phyloP scores from a whole-genome alignment of 2,329 filamentous ascomycete species.

The Tothia fuscella region DNA sequence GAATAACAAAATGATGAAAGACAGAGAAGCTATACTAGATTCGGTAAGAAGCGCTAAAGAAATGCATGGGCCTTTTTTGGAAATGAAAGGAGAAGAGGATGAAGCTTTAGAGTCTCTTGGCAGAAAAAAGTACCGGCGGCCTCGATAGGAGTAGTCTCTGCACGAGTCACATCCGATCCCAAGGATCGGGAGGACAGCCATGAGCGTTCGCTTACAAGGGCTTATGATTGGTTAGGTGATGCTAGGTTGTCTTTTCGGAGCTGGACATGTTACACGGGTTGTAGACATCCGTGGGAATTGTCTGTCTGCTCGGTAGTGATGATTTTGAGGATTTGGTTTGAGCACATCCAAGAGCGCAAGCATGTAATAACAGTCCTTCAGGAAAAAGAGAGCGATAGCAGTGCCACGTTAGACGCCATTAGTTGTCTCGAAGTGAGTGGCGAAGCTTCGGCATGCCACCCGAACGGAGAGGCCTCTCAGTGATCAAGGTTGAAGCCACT shows the following conservation, averaged over 20 bases:
- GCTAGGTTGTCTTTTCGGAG: not conserved
- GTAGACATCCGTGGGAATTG: not conserved
- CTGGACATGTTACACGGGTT: conserved; percentile 4
- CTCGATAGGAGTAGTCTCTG: not conserved
- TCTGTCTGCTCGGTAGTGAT: not conserved
- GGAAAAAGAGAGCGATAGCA: not conserved
- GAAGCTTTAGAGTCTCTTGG: conserved; percentile 1
- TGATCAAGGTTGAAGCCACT: not conserved
- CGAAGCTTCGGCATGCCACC: not conserved
- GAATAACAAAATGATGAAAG: not conserved
- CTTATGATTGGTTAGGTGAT: not conserved
- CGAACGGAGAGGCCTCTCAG: not conserved
- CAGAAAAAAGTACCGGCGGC: conserved; percentile 3
- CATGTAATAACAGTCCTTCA: not conserved
- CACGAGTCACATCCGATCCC: conserved; percentile 1
- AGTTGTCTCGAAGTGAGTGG: not conserved
- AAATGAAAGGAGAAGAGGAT: conserved; percentile 1
- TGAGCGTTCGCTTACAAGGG: not conserved
- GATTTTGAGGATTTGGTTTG: not conserved
- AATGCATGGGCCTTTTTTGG: not conserved
- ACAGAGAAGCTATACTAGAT: not conserved
- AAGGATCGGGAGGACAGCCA: not conserved
- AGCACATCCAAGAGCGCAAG: not conserved
- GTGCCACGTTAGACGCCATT: conserved; percentile 2
- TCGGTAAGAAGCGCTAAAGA: not conserved